Evolutionary conservation across 129 eudicot genomes (phyloP).

Genomic region (Saussurea involucrata): DNA sequence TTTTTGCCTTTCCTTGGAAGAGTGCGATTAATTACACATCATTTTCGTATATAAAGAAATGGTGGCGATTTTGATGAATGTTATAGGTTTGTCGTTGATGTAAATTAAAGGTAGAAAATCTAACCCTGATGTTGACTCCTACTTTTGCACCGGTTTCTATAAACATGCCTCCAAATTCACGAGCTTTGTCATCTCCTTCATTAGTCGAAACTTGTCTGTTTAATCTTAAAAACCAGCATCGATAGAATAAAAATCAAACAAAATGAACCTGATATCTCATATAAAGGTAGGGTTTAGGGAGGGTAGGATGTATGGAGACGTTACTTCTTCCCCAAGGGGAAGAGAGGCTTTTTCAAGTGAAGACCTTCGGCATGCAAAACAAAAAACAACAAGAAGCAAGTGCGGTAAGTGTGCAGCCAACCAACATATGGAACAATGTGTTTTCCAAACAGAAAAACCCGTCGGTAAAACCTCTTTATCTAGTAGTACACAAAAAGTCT

Average conservation of each 20-base stretch:
- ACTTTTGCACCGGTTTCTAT: slow-evolving; percentile 90
- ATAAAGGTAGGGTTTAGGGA: no score
- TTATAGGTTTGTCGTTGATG: neutral
- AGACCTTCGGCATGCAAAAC: neutral
- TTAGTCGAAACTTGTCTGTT: slow-evolving; percentile 76
- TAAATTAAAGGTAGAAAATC: neutral
- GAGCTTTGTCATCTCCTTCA: slow-evolving; percentile 68
- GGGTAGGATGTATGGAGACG: no score
- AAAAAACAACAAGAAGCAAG: neutral
- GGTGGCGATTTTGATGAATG: neutral
- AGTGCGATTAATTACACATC: neutral
- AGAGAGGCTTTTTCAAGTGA: neutral
- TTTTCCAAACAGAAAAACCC: no score
- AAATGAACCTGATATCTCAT: neutral
- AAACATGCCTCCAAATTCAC: slow-evolving; percentile 62
- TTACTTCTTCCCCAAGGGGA: neutral
- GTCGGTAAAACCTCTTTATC: no score
- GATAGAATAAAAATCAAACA: neutral
- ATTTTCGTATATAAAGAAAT: neutral
- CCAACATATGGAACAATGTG: no score
- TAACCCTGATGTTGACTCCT: slow-evolving; percentile 77
- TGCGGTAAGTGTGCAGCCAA: neutral
- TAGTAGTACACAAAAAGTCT: no score
- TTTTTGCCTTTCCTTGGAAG: neutral
- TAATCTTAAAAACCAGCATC: slow-evolving; percentile 4